phyloP scores from a whole-genome alignment of 208 protist genomes.

The Acanthamoeba royreba region DNA sequence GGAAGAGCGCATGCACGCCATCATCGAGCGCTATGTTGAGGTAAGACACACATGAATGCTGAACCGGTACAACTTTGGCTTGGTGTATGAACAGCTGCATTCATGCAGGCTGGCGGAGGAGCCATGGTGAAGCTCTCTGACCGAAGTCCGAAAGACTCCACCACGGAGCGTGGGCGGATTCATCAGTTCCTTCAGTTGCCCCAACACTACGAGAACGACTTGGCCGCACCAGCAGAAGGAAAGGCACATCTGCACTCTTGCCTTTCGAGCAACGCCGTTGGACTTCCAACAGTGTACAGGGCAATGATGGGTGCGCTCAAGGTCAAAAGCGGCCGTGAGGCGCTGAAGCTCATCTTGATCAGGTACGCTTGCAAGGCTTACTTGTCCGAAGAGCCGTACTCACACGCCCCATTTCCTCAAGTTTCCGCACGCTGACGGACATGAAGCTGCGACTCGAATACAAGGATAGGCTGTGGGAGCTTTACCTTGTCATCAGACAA shows the following conservation, averaged over 20 bases:
- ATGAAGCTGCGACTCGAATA: too few relatives aligned
- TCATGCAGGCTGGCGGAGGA: neutral
- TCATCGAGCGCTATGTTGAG: neutral
- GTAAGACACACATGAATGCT: neutral
- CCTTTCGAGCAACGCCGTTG: neutral
- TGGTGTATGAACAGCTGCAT: neutral
- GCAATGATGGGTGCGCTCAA: neutral
- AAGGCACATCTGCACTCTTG: neutral
- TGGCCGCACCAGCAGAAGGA: too few relatives aligned
- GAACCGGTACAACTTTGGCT: neutral
- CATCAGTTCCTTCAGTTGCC: neutral
- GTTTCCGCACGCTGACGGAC: too few relatives aligned
- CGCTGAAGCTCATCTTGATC: neutral
- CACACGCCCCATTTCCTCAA: neutral
- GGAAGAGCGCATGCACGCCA: neutral
- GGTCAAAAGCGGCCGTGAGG: neutral
- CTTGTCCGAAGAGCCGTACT: too few relatives aligned
- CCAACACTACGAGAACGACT: neutral
- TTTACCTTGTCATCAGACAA: neutral
- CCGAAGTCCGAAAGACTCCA: neutral
- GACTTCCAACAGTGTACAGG: neutral
- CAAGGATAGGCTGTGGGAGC: too few relatives aligned
- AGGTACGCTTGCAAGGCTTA: neutral
- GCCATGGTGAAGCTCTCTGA: neutral
- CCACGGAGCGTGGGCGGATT: neutral